A percentile compares a stretch with the other conserved stretches of the same genome.
Conservation (phyloP, 2,329 filamentous ascomycete species). For the Fusarium circinatum region DNA sequence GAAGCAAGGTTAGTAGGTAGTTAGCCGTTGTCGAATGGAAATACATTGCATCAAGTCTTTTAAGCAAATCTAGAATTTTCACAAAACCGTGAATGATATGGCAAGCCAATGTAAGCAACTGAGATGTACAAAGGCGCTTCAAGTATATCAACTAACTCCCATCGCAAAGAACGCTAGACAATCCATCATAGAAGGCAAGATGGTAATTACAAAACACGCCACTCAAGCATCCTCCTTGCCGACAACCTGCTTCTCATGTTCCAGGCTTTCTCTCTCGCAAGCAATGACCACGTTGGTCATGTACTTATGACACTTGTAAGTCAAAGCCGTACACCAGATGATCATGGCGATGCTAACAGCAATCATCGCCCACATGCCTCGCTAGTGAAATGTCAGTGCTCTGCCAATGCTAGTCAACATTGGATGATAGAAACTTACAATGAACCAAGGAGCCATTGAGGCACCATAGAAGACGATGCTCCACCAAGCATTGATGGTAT, state of each 20-base stretch:
- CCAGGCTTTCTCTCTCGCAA: conserved; percentile 7
- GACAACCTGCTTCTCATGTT: conserved; percentile 11
- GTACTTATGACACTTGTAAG: conserved; percentile 48
- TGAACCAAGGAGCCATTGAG: conserved; percentile 73
- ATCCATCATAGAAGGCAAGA: not conserved
- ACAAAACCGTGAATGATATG: not conserved
- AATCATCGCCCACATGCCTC: conserved; percentile 81
- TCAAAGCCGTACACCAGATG: conserved; percentile 66
- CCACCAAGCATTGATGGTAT: conserved; percentile 79
- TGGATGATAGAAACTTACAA: conserved; percentile 52
- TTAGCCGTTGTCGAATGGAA: conserved; percentile 8
- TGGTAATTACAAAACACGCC: not conserved
- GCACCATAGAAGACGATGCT: conserved; percentile 76
- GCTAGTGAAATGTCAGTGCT: conserved; percentile 47
- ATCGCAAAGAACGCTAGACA: not conserved
- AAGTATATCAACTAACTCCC: not conserved
- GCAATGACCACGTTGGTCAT: not conserved
- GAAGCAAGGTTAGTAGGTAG: not conserved
- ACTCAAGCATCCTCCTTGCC: conserved; percentile 3
- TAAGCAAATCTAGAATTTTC: not conserved
- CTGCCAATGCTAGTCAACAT: fast-evolving
- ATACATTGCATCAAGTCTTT: not conserved
- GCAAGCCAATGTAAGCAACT: not conserved
- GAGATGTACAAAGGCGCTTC: not conserved
- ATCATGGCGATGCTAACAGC: conserved; percentile 67